Evolutionary conservation across 352 stramenopile genomes (phyloP).

Genomic region (Phytophthora multivora): DNA sequence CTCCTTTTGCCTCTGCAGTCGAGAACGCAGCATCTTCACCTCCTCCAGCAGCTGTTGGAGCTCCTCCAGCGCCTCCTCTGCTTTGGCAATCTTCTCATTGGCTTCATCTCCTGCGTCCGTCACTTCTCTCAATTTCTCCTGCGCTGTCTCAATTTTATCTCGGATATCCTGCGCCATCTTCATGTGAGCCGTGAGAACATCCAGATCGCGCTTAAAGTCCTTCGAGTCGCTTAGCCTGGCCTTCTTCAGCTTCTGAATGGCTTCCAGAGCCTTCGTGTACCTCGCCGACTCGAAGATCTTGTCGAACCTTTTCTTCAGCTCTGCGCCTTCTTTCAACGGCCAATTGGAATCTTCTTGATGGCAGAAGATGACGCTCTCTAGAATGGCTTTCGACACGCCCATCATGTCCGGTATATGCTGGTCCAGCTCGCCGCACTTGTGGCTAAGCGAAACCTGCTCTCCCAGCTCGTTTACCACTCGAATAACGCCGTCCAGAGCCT

Average conservation of each 20-base stretch:
- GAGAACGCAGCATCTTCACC: constrained; percentile 39
- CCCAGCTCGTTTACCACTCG: constrained; percentile 90
- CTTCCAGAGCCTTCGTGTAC: constrained; percentile 98
- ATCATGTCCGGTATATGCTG: constrained; percentile 94
- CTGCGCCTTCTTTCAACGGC: constrained; percentile 94
- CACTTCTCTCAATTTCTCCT: constrained; percentile 50
- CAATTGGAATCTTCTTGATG: constrained; percentile 99
- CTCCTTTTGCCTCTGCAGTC: constrained; percentile 39
- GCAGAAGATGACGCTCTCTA: constrained; percentile 99
- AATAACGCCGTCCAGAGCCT: constrained; percentile 96
- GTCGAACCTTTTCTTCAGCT: constrained; percentile 99
- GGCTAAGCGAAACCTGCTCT: constrained; percentile 90
- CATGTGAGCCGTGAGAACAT: constrained; percentile 89
- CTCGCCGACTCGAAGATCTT: constrained; percentile 99
- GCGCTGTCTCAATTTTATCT: constrained; percentile 53
- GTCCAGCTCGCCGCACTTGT: constrained; percentile 97
- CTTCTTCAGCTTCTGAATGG: constrained; percentile 95
- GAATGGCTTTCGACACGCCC: constrained; percentile 96
- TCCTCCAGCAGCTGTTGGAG: constrained; percentile 54
- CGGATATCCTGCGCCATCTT: constrained; percentile 60
- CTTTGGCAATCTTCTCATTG: constrained; percentile 43
- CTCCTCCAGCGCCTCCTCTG: constrained; percentile 60
- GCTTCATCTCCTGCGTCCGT: constrained; percentile 41
- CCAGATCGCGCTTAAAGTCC: constrained; percentile 94
- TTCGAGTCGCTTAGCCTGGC: constrained; percentile 80